These are phyloP conservation scores for Rhipidocladum racemiflorum DNA, from an alignment of 176 grass and related monocot genomes.

Conservation along the genomic window DNA sequence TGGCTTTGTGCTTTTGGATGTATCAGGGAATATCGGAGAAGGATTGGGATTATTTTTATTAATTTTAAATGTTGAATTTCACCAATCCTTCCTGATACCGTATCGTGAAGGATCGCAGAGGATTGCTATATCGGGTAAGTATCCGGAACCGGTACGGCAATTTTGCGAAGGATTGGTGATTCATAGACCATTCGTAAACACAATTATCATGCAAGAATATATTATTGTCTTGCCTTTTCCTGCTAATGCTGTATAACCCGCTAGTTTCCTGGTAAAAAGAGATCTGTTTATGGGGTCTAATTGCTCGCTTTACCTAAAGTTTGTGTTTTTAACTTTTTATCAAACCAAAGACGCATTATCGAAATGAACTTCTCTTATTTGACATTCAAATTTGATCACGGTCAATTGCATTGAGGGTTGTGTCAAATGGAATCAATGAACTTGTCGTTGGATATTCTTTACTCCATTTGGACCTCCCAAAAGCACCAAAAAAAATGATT, in stretches of 20 bases:
- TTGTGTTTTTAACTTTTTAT: not conserved
- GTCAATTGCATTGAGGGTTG: slow-evolving; percentile 3
- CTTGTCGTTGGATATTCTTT: not conserved
- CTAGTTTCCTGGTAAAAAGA: slow-evolving; percentile 17
- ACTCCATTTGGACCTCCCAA: slow-evolving; percentile 15
- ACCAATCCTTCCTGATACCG: too few species aligned
- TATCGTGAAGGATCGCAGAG: too few species aligned
- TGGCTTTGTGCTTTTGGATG: too few species aligned
- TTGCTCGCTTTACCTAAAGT: not conserved
- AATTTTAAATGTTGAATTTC: too few species aligned
- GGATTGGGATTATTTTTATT: too few species aligned
- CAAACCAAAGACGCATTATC: not conserved
- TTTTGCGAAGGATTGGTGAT: too few species aligned
- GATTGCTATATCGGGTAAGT: too few species aligned
- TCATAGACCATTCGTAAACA: not conserved
- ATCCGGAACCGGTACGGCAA: too few species aligned
- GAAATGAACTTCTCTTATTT: not conserved
- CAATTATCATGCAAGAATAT: not conserved
- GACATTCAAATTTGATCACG: not conserved
- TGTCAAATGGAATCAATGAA: slow-evolving; percentile 26
- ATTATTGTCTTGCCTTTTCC: slow-evolving; percentile 18
- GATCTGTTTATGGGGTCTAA: slow-evolving; percentile 8
- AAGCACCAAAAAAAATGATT: not conserved
- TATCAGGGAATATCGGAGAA: too few species aligned
- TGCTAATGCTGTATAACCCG: not conserved